Evolutionary conservation across 1,284 basidiomycete species (phyloP).

Genomic region (Tylopilus sp.): DNA sequence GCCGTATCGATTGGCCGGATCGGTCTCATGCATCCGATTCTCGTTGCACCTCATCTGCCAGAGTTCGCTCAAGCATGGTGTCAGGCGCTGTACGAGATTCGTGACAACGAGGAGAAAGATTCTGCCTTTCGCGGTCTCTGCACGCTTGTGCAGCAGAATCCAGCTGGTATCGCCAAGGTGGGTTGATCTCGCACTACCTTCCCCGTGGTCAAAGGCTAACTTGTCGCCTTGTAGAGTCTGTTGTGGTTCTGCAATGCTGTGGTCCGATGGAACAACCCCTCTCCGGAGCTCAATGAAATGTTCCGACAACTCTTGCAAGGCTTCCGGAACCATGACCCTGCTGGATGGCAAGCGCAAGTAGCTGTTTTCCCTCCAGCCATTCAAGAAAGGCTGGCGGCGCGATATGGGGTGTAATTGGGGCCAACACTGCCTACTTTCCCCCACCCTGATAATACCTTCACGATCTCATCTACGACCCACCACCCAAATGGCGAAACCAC

Average conservation of each 20-base stretch:
- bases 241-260: slow-evolving; percentile 98
- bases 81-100: slow-evolving; percentile 96
- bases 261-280: slow-evolving; percentile 92
- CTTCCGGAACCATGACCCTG: slow-evolving; percentile 87
- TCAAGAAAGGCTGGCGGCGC: slow-evolving; percentile 78
- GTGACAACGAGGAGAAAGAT: slow-evolving; percentile 99
- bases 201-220: slow-evolving; percentile 15
- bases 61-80: slow-evolving; percentile 98
- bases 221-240: slow-evolving; percentile 69
- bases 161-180: slow-evolving; percentile 90
- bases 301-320: slow-evolving; percentile 87
- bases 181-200: slow-evolving; percentile 33
- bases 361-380: slow-evolving; percentile 82
- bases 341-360: slow-evolving; percentile 83
- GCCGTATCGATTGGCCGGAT: slow-evolving; percentile 99
- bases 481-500: slow-evolving; percentile 21
- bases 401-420: slow-evolving; percentile 75
- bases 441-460: slow-evolving; percentile 16
- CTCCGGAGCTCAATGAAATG: slow-evolving; percentile 89
- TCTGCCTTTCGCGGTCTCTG: slow-evolving; percentile 99
- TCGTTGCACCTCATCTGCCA: slow-evolving; percentile 91
- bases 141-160: slow-evolving; percentile 95
- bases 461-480: slow-evolving; percentile 27
- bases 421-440: background rate
- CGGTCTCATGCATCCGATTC: slow-evolving; percentile 89